phyloP scores from a whole-genome alignment of 805 yeast genomes.

The Phaffomyces antillensis region DNA sequence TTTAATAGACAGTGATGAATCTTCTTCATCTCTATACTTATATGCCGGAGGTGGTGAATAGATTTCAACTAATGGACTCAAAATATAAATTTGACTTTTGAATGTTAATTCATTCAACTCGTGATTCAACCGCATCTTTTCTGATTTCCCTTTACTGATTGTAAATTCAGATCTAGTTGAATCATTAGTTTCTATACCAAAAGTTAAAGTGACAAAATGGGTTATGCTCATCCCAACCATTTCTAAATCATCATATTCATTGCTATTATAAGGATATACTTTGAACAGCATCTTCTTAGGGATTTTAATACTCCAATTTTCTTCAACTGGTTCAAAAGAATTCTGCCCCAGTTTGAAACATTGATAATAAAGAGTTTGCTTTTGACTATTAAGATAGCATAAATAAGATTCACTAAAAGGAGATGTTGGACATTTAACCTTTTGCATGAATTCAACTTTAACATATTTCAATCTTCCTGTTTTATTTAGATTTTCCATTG shows the following conservation, averaged over 20 bases:
- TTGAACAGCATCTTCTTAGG: conserved; percentile 8
- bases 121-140: background rate
- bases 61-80: conserved; percentile 4
- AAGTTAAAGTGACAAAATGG: conserved; percentile 9
- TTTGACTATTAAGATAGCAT: background rate
- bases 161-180: background rate
- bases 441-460: conserved; percentile 13
- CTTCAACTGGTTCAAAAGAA: background rate
- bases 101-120: conserved; percentile 7
- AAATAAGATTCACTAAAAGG: background rate
- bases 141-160: background rate
- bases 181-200: conserved; percentile 6
- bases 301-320: conserved; percentile 5
- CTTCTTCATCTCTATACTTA: background rate
- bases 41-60: conserved; percentile 12
- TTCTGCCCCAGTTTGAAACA: background rate
- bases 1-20: too few relatives aligned
- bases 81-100: conserved; percentile 12
- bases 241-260: conserved; percentile 2
- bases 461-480: conserved; percentile 9
- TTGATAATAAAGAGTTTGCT: background rate
- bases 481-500: background rate
- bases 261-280: conserved; percentile 14
- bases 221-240: conserved; percentile 5
- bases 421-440: conserved; percentile 8